A percentile compares a stretch with the other conserved stretches of the same genome.
Conservation (phyloP, 371 early-diverging fungal genomes). For the Zopfochytrium polystomum region DNA sequence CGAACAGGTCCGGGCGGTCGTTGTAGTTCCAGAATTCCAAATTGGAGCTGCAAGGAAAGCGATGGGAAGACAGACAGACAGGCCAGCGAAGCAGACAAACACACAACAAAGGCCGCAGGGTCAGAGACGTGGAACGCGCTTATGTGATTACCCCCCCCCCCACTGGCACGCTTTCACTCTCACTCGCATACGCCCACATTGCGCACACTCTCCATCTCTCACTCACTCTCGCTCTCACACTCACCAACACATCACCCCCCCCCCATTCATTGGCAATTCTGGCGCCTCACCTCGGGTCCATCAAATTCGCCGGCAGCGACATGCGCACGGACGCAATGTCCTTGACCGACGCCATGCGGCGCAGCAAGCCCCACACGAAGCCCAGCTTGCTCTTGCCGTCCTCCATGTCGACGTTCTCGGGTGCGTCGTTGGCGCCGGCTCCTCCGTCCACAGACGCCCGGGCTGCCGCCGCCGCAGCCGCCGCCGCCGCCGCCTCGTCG, state of each 20-base stretch:
- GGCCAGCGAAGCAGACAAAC: too few species aligned
- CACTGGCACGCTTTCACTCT: too few species aligned
- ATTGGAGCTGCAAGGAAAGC: too few species aligned
- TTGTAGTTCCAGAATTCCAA: constrained; percentile 74
- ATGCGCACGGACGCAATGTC: constrained; percentile 43
- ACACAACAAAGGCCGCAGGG: too few species aligned
- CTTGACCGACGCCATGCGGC: constrained; percentile 54
- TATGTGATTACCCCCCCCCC: too few species aligned
- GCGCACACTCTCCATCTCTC: too few species aligned
- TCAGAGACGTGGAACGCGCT: too few species aligned
- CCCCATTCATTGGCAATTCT: too few species aligned
- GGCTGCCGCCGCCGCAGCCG: background rate
- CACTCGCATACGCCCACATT: too few species aligned
- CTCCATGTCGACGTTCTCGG: constrained; percentile 31
- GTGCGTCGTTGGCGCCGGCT: background rate
- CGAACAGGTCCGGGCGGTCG: constrained; percentile 68
- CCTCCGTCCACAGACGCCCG: background rate
- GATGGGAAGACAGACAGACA: too few species aligned
- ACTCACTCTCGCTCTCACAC: too few species aligned
- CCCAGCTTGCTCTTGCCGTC: constrained; percentile 25
- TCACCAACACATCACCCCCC: too few species aligned
- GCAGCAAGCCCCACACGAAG: constrained; percentile 52
- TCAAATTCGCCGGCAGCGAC: constrained; percentile 64
- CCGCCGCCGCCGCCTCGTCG: background rate
- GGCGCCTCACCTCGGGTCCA: constrained; percentile 64